Evolutionary conservation across 306 rosid genomes (phyloP), one percentile per base, ranked within the genome.

Genomic region (Cicer bijugum): DNA sequence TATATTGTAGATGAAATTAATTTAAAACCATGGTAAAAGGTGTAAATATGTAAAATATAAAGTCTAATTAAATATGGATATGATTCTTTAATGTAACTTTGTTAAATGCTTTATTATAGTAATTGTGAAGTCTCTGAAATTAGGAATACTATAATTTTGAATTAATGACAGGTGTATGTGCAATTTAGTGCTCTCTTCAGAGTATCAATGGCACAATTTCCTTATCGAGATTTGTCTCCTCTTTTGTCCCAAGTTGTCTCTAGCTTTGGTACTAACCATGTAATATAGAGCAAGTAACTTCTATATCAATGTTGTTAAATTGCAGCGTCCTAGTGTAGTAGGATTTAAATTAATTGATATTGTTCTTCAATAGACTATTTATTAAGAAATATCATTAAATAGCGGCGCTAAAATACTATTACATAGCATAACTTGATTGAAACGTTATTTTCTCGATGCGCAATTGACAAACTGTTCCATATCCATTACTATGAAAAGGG

Each of bases 171-270:
- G 96, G 89, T 91, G 67, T 82, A 89, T 72, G 96, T 89, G 69
- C 91, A 93, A 81, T 75, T 91, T 71, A 93, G 98, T 76, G 98
- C 98, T 15, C 81, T 89, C 20, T n/a, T n/a, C n/a, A n/a, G n/a
- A 86, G 84, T 93, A 53, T 93, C 98, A 72, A 91, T 93, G 72
- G 67, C 45, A 72, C 66, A 86, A 72, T 89, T 80, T 78, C 96
- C 97, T 7, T 90, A 86, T 69, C 82, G 70, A 37, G 96, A 91
- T 84, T 74, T 91, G 64, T 57, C 90, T 50, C 73, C 78, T 17
- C 19, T 17, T 17, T 17, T 17, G 0, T 17, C 19, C 19, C 19
- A 17, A 17, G 19, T 17, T 12, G 88, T 91, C 28, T 85, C 90
- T 40, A 84, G 84, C 46, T 93, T 85, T 79, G 93, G 97, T 47